Evolutionary conservation across 495 filamentous ascomycete genomes (phyloP), one percentile per base, ranked within the genome.

Genomic region (Daldinia grandis): DNA sequence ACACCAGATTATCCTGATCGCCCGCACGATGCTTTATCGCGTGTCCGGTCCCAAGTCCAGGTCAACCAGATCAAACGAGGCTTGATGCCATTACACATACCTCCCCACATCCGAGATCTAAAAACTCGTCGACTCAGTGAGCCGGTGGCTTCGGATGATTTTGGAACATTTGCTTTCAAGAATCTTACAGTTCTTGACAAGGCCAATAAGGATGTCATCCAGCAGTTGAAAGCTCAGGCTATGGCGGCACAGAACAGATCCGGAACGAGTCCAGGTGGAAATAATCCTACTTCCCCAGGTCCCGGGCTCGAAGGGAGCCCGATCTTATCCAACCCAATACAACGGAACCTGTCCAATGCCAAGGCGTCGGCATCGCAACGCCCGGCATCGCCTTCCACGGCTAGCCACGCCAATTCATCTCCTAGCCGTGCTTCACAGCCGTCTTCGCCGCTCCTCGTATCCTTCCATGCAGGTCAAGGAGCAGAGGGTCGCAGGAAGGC

Each of bases 181-280:
- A 99, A 99, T 73, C 84, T 99, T 33, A 93, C 95, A 1, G 95
- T 98, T 61, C 85, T 99, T 19, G 95, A 98, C 76, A 98, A 97
- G 77, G 95, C 96, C 38, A 99, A 99, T 77, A 98, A 98, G 76
- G 96, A 99, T 76, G 93, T 98, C 44, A 95, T 99, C 38, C 94
- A 98, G 74, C 97, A 97, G 74, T 85, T 99, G 62, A 88, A 94
- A 9, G 92, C 93, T 27, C 95, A 98, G 76, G 94, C 93, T 31
- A 82, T 94, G 76, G 91, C 92, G 40, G 84, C 85, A 17, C 90
- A 91, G 71, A 84, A 73, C 75, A 87, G 86, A 64, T 38, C 69
- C 10, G 58, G 64, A 31, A 67, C 79, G 15, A 86, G 80, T 50
- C 83, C 84, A 15, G 79, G 77, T 25, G 77, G 78, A 1, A 81